Evolutionary conservation across 78 protist genomes (phyloP).

Genomic region (Cavenderia fasciculata): DNA sequence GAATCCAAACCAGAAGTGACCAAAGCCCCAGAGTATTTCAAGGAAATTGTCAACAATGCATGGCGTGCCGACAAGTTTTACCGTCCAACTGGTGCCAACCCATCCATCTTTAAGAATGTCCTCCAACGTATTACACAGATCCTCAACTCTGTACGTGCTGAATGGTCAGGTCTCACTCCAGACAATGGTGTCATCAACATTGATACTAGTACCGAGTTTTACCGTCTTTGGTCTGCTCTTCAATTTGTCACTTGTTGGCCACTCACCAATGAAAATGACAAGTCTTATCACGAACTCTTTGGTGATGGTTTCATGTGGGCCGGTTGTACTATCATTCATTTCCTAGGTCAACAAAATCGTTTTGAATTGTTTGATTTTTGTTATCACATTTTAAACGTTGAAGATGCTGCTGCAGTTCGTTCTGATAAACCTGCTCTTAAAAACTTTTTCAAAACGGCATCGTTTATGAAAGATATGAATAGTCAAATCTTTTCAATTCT

Average conservation of each 20-base stretch:
- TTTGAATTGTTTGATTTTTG: constrained; percentile 86
- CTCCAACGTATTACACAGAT: constrained; percentile 52
- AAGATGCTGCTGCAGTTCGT: constrained; percentile 74
- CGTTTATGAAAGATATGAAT: constrained; percentile 63
- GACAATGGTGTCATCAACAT: constrained; percentile 79
- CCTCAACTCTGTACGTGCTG: constrained; percentile 73
- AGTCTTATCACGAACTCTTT: constrained; percentile 74
- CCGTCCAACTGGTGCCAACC: constrained; percentile 50
- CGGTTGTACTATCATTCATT: constrained; percentile 84
- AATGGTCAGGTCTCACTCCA: constrained; percentile 78
- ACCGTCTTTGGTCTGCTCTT: constrained; percentile 89
- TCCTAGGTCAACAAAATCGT: constrained; percentile 85
- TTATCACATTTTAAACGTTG: constrained; percentile 84
- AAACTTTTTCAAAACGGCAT: constrained; percentile 62
- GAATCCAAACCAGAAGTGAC: constrained; percentile 59
- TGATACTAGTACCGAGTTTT: constrained; percentile 81
- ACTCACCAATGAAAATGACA: constrained; percentile 45
- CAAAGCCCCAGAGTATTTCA: constrained; percentile 18
- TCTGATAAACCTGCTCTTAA: constrained; percentile 44
- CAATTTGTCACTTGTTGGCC: constrained; percentile 82
- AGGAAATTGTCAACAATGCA: constrained; percentile 63
- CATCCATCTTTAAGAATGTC: constrained; percentile 69
- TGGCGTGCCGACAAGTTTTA: constrained; percentile 84
- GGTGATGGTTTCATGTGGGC: constrained; percentile 93
- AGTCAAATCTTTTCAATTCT: constrained; percentile 70